Evolutionary conservation across 805 yeast genomes (phyloP), one percentile per base, ranked within the genome.

Genomic region (Ogataea ramenticola): DNA sequence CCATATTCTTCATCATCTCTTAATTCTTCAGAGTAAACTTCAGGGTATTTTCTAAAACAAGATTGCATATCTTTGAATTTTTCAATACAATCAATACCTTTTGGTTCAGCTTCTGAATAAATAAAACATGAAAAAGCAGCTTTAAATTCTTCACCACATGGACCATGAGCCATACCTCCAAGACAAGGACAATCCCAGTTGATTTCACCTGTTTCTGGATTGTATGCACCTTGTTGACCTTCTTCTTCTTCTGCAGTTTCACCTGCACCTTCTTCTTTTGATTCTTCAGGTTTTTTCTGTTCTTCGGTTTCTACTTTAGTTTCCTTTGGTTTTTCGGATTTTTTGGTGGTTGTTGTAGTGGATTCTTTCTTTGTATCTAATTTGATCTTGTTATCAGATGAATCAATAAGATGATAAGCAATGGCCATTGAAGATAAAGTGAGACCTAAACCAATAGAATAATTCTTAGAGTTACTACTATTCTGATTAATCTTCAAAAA

Each of bases 111-210:
- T 57, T 83, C 87, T 7, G 97, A 89, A 71, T 84, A 89, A 36
- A 93, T 91, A 60, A 93, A 93, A 64, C 99, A 93, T 10, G 95
- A 75, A 64, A 93, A 93, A 0, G 99, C 98, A 43, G 78, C 88
- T 68, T 86, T 88, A 72, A 88, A 88, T 67, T 89, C 96, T 56
- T 82, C 90, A 46, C 99, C 99, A 69, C 99, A 93, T 44, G 99
- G 98, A 0, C 99, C 99, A 52, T 90, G 75, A 29, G 99, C 98
- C 97, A 93, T 88, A 36, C 99, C 99, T 30, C 98, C 99, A 41
- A 93, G 72, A 66, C 98, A 91, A n/a, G 99, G 98, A 65, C 99
- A 93, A 61, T 93, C 98, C 99, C 99, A 93, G 77, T 93, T 91
- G 67, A 93, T 93, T 63, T 91, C 98, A 27, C 99, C 99, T 3